Conservation (phyloP, 768 basidiomycete genomes). For the Amyloporia xantha region DNA sequence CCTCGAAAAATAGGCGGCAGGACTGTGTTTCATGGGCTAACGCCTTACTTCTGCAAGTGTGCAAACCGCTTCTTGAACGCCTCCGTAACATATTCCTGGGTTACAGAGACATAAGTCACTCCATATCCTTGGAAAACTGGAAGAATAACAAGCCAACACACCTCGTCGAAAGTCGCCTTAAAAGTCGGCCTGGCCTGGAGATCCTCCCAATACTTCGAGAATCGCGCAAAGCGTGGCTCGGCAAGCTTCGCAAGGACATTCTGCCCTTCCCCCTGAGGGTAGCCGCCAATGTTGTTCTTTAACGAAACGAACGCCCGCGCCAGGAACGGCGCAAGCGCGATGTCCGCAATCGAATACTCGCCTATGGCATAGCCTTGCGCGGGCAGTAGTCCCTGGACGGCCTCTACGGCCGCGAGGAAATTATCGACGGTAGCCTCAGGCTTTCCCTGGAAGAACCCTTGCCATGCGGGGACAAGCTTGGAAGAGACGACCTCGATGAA, state of each 20-base stretch:
- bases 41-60: slow-evolving; percentile 1
- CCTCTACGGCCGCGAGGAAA: slow-evolving; percentile 37
- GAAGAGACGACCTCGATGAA: slow-evolving; percentile 51
- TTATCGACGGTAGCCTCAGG: slow-evolving; percentile 30
- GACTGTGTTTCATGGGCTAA: too few relatives aligned
- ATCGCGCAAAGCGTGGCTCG: slow-evolving; percentile 40
- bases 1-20: too few relatives aligned
- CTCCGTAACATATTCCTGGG: slow-evolving; percentile 19
- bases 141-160: slow-evolving; percentile 20
- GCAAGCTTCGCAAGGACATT: slow-evolving; percentile 36
- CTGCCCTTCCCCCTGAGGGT: slow-evolving; percentile 39
- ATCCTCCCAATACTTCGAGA: slow-evolving; percentile 41
- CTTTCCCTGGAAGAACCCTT: slow-evolving; percentile 28
- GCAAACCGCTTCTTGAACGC: slow-evolving; percentile 16
- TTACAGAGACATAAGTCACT: background rate
- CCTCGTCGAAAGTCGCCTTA: slow-evolving; percentile 47
- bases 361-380: slow-evolving; percentile 37
- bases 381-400: slow-evolving; percentile 45
- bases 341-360: slow-evolving; percentile 56
- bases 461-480: slow-evolving; percentile 36
- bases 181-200: slow-evolving; percentile 47
- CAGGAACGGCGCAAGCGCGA: slow-evolving; percentile 54
- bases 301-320: slow-evolving; percentile 41
- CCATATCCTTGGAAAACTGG: background rate
- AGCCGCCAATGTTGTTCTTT: slow-evolving; percentile 49